Base-by-base conservation (phyloP, 2,329 filamentous ascomycete genomes). In the Purpureocillium lavendulum region DNA sequence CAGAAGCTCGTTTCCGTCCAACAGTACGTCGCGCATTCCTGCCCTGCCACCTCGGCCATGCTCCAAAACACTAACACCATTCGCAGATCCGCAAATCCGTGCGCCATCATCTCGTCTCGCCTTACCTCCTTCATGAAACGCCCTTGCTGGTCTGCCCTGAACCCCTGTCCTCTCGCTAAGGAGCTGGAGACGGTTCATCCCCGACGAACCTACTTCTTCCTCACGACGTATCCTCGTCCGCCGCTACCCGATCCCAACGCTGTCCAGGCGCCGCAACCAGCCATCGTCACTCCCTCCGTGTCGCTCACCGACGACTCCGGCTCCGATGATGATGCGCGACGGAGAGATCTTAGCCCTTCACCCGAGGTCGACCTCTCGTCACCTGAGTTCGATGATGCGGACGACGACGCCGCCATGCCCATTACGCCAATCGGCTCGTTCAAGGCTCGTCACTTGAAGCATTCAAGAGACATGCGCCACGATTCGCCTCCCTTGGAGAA, bases 201-300 rank as follows among this genome's bases (percentile, higher is more conserved):
- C 15, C 84, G 90, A 57, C 87, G 92, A 62, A 89, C 94, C 35
- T 97, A 95, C 70, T 97, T 94, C 66, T 97, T 89, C 66, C 77
- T 98, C 44, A 94, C 87, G 30, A 94, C 85, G n/a, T 83, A 75
- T 55, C 80, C 85, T 35, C 86, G 84, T 56, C 87, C 90, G 57
- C 79, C 87, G 30, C 78, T 97, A 15, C 87, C 87, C 2, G 68
- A 61, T 40, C 45, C 55, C 30, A 52, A 49, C 72, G 52, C 53
- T 33, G 41, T 48, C 9, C 43, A 50, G 24, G 40, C 51, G 24
- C 43, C 45, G 24, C 49, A 43, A 32, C 43, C 51, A 32, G 66
- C 78, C 46, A 80, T 87, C 45, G 80, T 94, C 45, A 92, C 90
- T 3, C 90, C 90, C 1, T 90, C 87, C 15, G 70, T 94, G 21